Evolutionary conservation across 1,284 basidiomycete genomes (phyloP).

Genomic region (Ganoderma lucidum): DNA sequence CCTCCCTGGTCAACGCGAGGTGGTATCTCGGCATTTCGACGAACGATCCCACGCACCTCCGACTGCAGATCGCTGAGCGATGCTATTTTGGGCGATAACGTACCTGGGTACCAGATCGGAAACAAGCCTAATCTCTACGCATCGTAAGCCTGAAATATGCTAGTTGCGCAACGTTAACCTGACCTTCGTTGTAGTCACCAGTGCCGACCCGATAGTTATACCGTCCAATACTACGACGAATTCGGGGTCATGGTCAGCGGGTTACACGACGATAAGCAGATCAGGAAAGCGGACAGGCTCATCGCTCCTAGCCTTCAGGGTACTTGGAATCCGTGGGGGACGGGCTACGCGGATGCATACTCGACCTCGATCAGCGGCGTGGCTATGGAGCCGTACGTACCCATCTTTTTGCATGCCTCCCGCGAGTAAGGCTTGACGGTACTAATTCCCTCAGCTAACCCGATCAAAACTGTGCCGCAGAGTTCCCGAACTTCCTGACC

Average conservation of each 20-base stretch:
- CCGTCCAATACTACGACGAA: slow-evolving; percentile 56
- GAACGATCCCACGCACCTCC: slow-evolving; percentile 59
- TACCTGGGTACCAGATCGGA: slow-evolving; percentile 67
- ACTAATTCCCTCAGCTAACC: slow-evolving; percentile 51
- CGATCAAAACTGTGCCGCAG: slow-evolving; percentile 46
- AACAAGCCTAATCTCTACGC: slow-evolving; percentile 79
- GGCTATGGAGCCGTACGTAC: slow-evolving; percentile 57
- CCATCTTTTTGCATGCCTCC: neutral
- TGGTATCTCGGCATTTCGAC: slow-evolving; percentile 61
- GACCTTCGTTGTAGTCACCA: slow-evolving; percentile 36
- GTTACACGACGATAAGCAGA: slow-evolving; percentile 47
- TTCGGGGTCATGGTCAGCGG: slow-evolving; percentile 52
- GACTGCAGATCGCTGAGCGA: slow-evolving; percentile 60
- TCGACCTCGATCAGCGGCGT: slow-evolving; percentile 48
- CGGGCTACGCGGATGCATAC: slow-evolving; percentile 53
- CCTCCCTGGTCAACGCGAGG: slow-evolving; percentile 46
- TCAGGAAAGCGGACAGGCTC: slow-evolving; percentile 47
- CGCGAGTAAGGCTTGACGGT: neutral
- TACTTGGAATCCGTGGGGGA: slow-evolving; percentile 56
- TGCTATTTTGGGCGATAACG: slow-evolving; percentile 62
- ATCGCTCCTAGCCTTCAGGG: slow-evolving; percentile 60
- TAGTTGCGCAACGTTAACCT: neutral
- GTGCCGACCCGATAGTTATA: slow-evolving; percentile 49
- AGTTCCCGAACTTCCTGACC: slow-evolving; percentile 62
- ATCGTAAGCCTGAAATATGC: slow-evolving; percentile 29